A percentile compares a stretch with the other conserved stretches of the same genome.
Conservation (phyloP, 1,284 basidiomycete species). For the Boletellus sp. region DNA sequence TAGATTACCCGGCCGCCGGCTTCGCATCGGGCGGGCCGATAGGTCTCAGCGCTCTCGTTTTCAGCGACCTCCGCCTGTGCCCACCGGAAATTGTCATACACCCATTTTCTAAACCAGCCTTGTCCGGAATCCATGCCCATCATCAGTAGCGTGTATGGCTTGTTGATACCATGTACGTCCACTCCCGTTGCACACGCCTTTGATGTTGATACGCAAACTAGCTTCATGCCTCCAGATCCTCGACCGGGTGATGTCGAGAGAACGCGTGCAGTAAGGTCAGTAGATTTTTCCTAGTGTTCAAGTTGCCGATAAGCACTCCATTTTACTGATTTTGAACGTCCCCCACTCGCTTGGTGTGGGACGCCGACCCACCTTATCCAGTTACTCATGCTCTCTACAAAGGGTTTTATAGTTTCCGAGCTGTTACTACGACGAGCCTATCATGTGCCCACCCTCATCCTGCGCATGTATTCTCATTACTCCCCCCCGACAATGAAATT, state of each 20-base stretch:
- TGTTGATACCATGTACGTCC: conserved; percentile 67
- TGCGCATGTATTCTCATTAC: too few relatives aligned
- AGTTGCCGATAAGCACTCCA: too few relatives aligned
- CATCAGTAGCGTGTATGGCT: conserved; percentile 33
- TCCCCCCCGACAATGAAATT: too few relatives aligned
- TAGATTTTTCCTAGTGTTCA: conserved; percentile 2
- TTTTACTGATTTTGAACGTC: neutral
- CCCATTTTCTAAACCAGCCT: conserved; percentile 65
- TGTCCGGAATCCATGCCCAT: conserved; percentile 41
- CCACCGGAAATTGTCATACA: neutral
- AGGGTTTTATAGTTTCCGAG: conserved; percentile 47
- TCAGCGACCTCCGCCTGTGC: too few relatives aligned
- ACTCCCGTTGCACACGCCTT: conserved; percentile 92
- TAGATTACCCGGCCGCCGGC: too few relatives aligned
- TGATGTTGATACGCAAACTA: conserved; percentile 88
- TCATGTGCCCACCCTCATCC: too few relatives aligned
- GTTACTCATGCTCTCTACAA: conserved; percentile 34
- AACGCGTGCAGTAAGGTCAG: conserved; percentile 58
- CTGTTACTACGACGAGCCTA: too few relatives aligned
- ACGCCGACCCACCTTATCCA: conserved; percentile 16
- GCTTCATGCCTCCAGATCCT: conserved; percentile 94
- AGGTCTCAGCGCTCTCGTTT: too few relatives aligned
- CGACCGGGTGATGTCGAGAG: too few relatives aligned
- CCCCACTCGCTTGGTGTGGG: neutral
- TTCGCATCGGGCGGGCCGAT: too few relatives aligned